Evolutionary conservation across 306 rosid species (phyloP).

Genomic region (Fagus crenata): DNA sequence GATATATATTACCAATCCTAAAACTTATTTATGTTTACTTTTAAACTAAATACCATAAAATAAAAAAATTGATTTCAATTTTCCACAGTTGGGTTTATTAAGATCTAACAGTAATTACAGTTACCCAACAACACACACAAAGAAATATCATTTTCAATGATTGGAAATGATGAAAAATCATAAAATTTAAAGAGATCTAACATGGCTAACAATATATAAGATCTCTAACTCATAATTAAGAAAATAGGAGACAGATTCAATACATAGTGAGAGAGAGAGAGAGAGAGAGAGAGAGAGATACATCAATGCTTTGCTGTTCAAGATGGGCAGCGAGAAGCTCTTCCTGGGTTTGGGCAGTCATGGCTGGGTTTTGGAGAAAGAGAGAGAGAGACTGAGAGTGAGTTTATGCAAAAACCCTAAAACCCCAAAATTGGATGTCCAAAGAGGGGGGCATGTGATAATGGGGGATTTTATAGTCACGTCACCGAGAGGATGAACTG

Average conservation of each 20-base stretch:
- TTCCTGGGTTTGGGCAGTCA: conserved; percentile 65
- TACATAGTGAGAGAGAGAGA: neutral
- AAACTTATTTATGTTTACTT: neutral
- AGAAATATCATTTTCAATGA: neutral
- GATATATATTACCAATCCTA: too few relatives aligned
- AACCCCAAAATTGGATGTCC: conserved; percentile 19
- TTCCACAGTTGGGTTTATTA: neutral
- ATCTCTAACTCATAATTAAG: neutral
- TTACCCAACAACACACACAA: neutral
- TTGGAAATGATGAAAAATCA: neutral
- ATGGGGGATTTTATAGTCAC: neutral
- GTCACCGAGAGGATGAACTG: neutral
- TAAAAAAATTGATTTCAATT: neutral
- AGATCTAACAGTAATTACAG: neutral
- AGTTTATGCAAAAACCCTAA: conserved; percentile 35
- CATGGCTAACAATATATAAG: neutral
- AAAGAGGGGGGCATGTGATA: neutral
- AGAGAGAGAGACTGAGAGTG: neutral
- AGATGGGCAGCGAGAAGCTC: conserved; percentile 61
- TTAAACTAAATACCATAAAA: neutral
- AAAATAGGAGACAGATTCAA: neutral
- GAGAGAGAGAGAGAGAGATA: conserved; percentile 7
- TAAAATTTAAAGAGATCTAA: conserved; percentile 1
- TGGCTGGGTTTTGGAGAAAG: conserved; percentile 11
- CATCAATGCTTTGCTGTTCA: conserved; percentile 51